Percentiles rank a stretch among this genome's conserved stretches.
Evolutionary conservation across 129 eudicot species (phyloP).

Genomic region (Escallonia rubra): DNA sequence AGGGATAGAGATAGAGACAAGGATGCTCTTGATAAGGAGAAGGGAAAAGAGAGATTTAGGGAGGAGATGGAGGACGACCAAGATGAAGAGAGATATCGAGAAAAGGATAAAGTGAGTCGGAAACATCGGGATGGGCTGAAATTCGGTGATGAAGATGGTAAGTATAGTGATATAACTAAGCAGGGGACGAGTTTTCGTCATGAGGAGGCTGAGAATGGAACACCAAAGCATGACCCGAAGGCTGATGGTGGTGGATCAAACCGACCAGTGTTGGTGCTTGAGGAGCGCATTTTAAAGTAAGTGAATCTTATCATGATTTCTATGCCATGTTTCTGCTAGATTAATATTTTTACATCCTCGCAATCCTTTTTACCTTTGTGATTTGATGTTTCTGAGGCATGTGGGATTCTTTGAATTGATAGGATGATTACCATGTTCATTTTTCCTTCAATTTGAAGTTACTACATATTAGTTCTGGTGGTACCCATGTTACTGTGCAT

Average conservation of each 20-base stretch:
- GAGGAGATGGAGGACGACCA: constrained; percentile 39
- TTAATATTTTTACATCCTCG: too few relatives aligned
- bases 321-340: background rate
- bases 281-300: constrained; percentile 64
- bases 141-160: constrained; percentile 32
- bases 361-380: too few relatives aligned
- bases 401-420: too few relatives aligned
- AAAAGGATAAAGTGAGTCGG: constrained; percentile 41
- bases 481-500: too few relatives aligned
- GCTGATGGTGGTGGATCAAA: constrained; percentile 33
- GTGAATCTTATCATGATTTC: constrained; percentile 4
- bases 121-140: constrained; percentile 33
- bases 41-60: constrained; percentile 26
- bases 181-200: constrained; percentile 19
- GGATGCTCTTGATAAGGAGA: constrained; percentile 30
- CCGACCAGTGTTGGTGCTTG: constrained; percentile 44
- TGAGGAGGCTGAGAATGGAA: constrained; percentile 29
- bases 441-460: too few relatives aligned
- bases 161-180: constrained; percentile 25
- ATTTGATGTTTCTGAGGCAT: too few relatives aligned
- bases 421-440: too few relatives aligned
- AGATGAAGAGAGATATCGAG: constrained; percentile 46
- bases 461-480: too few relatives aligned
- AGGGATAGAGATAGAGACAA: constrained; percentile 35
- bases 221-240: constrained; percentile 28